A percentile compares a stretch with the other conserved stretches of the same genome.
These are phyloP conservation scores for Mycena galericulata DNA, from an alignment of 768 basidiomycete species.

Conservation along the genomic window DNA sequence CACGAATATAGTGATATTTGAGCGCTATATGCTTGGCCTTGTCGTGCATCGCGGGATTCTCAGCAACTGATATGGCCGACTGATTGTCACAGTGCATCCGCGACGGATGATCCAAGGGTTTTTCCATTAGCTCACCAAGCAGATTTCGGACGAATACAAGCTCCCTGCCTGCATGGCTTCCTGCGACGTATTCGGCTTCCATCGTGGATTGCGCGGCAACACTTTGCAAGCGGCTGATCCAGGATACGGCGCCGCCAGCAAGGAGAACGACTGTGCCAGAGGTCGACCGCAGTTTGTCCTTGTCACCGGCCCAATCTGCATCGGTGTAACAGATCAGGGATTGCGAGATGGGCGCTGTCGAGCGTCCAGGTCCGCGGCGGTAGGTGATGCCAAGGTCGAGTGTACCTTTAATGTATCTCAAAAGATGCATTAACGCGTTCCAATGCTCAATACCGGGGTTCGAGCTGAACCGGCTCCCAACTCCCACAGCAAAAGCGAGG, in stretches of 20 bases:
- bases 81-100: background rate
- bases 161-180: background rate
- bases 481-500: background rate
- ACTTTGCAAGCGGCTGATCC: too few species aligned
- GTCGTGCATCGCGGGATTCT: background rate
- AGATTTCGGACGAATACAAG: background rate
- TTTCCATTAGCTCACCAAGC: background rate
- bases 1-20: background rate
- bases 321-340: background rate
- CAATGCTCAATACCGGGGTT: background rate
- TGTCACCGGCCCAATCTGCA: too few species aligned
- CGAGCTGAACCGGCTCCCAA: background rate
- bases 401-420: background rate
- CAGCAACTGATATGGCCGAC: background rate
- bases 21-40: background rate
- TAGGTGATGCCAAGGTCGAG: background rate
- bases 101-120: background rate
- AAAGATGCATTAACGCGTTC: background rate
- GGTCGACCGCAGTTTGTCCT: background rate
- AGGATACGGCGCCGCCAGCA: background rate
- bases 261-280: background rate
- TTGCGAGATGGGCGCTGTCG: background rate
- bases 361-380: background rate
- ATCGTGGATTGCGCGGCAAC: background rate
- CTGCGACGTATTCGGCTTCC: background rate